Percentiles rank a stretch among this genome's conserved stretches.
These are phyloP conservation scores for Metschnikowia lochheadii DNA, from an alignment of 805 yeast genomes.

Conservation along the genomic window DNA sequence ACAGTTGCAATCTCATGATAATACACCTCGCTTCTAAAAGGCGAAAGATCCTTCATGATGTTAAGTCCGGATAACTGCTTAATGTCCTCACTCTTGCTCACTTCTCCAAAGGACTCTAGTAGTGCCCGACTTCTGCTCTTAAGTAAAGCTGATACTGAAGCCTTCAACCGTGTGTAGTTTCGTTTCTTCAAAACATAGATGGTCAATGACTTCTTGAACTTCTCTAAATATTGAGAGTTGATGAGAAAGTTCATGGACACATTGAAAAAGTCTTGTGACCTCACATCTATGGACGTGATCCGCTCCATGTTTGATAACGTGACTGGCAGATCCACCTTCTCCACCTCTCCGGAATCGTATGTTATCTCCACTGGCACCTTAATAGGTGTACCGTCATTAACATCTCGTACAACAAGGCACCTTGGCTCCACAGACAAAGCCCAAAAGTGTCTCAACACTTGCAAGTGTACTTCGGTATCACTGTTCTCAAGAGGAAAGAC, in stretches of 20 bases:
- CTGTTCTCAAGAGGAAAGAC: conserved; percentile 48
- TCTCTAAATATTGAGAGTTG: conserved; percentile 40
- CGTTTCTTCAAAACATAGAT: conserved; percentile 49
- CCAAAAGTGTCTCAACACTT: conserved; percentile 90
- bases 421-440: conserved; percentile 75
- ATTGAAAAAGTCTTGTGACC: conserved; percentile 49
- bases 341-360: conserved; percentile 34
- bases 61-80: conserved; percentile 21
- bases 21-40: conserved; percentile 30
- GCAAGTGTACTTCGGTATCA: conserved; percentile 60
- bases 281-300: conserved; percentile 46
- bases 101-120: conserved; percentile 23
- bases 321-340: conserved; percentile 53
- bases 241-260: conserved; percentile 42
- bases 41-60: conserved; percentile 20
- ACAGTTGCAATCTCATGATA: conserved; percentile 23
- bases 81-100: conserved; percentile 24
- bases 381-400: conserved; percentile 53
- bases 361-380: conserved; percentile 41
- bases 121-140: conserved; percentile 32
- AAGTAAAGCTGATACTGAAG: conserved; percentile 30
- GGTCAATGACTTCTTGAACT: conserved; percentile 42
- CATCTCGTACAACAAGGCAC: conserved; percentile 74
- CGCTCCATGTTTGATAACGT: conserved; percentile 57
- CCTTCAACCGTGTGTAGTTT: conserved; percentile 36